phyloP scores from a whole-genome alignment of 306 rosid genomes.

The Chamaecrista fasciculata region DNA sequence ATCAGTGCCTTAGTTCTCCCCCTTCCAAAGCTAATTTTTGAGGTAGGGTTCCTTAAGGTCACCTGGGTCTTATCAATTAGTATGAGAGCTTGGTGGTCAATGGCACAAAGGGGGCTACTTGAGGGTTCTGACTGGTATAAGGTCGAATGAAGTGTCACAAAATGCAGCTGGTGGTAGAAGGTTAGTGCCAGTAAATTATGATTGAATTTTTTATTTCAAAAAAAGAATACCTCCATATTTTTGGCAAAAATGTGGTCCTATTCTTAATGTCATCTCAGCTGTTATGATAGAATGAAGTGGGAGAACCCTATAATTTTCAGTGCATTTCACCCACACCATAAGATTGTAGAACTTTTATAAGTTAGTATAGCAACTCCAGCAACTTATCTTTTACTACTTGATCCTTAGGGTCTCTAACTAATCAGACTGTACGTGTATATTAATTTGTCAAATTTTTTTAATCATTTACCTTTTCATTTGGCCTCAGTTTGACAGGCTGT shows the following conservation, averaged over 20 bases:
- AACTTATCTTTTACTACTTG: slow-evolving; percentile 4
- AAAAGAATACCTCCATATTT: background rate
- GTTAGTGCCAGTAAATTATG: background rate
- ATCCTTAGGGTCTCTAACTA: background rate
- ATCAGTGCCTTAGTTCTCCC: background rate
- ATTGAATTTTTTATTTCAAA: background rate
- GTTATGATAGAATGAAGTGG: background rate
- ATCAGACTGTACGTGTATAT: background rate
- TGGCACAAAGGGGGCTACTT: too few relatives aligned
- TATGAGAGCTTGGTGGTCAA: too few relatives aligned
- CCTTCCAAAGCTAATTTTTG: too few relatives aligned
- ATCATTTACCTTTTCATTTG: background rate
- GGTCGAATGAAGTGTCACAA: too few relatives aligned
- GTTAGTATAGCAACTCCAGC: background rate
- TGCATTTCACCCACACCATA: background rate
- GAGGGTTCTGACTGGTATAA: too few relatives aligned
- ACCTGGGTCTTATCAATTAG: too few relatives aligned
- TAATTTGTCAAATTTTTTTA: background rate
- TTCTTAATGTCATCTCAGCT: background rate
- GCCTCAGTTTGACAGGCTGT: background rate
- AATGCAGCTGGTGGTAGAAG: too few relatives aligned
- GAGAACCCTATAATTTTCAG: background rate
- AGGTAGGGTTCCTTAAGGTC: too few relatives aligned
- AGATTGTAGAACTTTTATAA: background rate
- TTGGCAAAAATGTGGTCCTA: background rate